Evolutionary conservation across 805 yeast genomes (phyloP), one percentile per base, ranked within the genome.

Genomic region (Tetrapisispora arboricola): DNA sequence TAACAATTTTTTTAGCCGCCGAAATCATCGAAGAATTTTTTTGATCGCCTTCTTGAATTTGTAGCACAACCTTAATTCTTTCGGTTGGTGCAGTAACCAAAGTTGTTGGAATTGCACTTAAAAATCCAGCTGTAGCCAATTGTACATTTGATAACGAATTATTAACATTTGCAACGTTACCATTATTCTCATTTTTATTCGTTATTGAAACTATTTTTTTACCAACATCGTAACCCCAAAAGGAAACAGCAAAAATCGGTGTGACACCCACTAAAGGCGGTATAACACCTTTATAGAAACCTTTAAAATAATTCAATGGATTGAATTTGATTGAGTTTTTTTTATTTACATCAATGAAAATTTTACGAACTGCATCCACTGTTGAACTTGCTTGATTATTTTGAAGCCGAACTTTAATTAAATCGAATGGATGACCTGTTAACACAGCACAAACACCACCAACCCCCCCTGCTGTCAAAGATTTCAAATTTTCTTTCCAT

Each of bases 201-300:
- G 67, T 59, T 20, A 61, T 49, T 1, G 73, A 51, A 3, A 88
- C 94, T 3, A 90, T 44, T 47, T 76, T 76, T 65, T 86, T 87
- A 47, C 97, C 97, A 40, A 85, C 70, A 57, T 87, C 96, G 63
- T 92, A 90, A 56, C 97, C 97, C 97, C 98, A 90, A 67, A 90
- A 90, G 2, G 95, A 83, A 19, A 92, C 92, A 2, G 97, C 97
- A 68, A 92, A 92, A 84, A 90, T 92, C 22, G 98, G 98, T 0
- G 97, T 92, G 18, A 90, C 96, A 19, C 98, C 98, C n/a, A 84
- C 58, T 39, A 90, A 66, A 3, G 98, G 98, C 12, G 97, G 95
- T 11, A 84, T 70, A 25, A 92, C 96, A 44, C 98, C 98, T 56
- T 94, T 71, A 64, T 90, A 90, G 49, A 90, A 76, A 1, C 97